A percentile compares a stretch with the other conserved stretches of the same genome.
These are phyloP conservation scores for Rhipidocladum racemiflorum DNA, from an alignment of 176 grass and related monocot species.

Conservation along the genomic window DNA sequence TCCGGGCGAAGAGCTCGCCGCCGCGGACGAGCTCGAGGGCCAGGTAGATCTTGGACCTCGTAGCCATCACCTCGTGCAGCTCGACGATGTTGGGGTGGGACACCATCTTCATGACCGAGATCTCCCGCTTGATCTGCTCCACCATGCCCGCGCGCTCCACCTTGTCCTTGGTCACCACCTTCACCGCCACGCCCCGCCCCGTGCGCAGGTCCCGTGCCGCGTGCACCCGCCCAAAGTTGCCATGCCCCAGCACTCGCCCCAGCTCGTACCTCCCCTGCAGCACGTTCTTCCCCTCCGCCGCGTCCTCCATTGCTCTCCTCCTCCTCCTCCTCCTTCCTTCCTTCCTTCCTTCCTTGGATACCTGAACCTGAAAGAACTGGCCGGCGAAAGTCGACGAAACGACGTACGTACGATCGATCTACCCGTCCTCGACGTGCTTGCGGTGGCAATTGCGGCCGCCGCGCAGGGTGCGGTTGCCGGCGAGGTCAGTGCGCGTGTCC, in stretches of 20 bases:
- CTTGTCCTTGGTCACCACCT: constrained; percentile 59
- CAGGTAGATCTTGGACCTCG: constrained; percentile 46
- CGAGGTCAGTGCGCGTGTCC: constrained; percentile 43
- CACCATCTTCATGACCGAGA: constrained; percentile 52
- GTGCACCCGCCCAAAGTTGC: constrained; percentile 50
- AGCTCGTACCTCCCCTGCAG: constrained; percentile 52
- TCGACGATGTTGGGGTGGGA: constrained; percentile 56
- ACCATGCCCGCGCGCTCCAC: constrained; percentile 47
- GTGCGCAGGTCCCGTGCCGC: constrained; percentile 43
- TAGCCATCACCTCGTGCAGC: constrained; percentile 64
- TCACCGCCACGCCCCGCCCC: constrained; percentile 41
- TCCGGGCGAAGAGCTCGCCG: constrained; percentile 87
- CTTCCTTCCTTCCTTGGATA: background rate
- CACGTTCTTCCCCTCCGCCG: constrained; percentile 26
- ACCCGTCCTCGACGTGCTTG: constrained; percentile 72
- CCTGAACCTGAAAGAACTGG: background rate
- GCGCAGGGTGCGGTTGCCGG: constrained; percentile 43
- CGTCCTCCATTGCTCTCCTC: constrained; percentile 11
- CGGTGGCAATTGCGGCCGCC: constrained; percentile 59
- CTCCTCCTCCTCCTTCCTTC: background rate
- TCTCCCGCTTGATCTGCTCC: constrained; percentile 66
- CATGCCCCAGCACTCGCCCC: constrained; percentile 49
- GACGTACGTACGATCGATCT: background rate
- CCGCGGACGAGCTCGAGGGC: constrained; percentile 79
- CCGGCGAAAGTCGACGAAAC: background rate